Base-by-base conservation (phyloP, 768 basidiomycete genomes). In the Suillus subluteus region DNA sequence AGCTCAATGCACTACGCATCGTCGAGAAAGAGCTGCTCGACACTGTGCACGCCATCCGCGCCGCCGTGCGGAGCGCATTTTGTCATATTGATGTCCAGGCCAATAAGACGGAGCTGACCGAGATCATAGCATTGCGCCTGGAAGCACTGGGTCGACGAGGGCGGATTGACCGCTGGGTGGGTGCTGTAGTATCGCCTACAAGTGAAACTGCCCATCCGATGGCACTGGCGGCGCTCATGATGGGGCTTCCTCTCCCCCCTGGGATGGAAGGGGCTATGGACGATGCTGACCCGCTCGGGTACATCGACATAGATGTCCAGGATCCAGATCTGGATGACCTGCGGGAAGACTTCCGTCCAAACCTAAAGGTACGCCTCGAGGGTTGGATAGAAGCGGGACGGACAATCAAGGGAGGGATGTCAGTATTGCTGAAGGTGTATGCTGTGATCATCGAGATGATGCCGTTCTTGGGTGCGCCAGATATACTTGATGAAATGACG, bases 141-240 rank as follows among this genome's bases (percentile, higher is more conserved):
- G 80, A 76, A 7, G 76, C 82, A 0, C 58, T 77, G 0, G 74
- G 76, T n/a, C 81, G 90, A 8, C 76, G 79, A 35, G 79, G 79
- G 2, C 83, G 87, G 52, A 73, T 88, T 6, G 79, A 84, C 63
- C 73, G 75, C 9, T 90, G 87, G 88, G 83, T 83, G 12, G 85
- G 86, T 43, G 75, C 78, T 15, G 74, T 87, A 11, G 66, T 78
- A 15, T 84, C 87, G 0, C 81, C 82, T 0, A 75, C 75, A 1
- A 64, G 73, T 11, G 72, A 74, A 4, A 72, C 77, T 2, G 62
- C 84, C 40, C 79, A 85, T 66, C 87, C 87, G 2, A 82, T 89
- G 81, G 83, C 87, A 3, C 83, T 90, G 62, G 88, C 89, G 0
- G 88, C 88, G 18, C 84, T 89, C 82, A 84, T 91, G 82, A 86